Evolutionary conservation across 2,329 filamentous ascomycete species (phyloP).

Genomic region (Capronia coronata): DNA sequence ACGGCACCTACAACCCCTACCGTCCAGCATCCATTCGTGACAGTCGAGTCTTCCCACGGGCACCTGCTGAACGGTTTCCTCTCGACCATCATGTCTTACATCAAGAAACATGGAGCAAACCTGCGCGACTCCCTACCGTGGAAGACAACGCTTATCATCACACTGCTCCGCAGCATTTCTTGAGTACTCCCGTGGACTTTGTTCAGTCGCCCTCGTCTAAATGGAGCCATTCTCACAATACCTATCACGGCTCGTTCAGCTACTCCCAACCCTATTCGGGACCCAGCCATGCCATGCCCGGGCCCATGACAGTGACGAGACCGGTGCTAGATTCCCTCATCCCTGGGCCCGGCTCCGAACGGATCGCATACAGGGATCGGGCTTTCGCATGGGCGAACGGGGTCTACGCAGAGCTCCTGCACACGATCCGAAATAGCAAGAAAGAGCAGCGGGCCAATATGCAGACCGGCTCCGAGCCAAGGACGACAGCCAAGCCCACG

Average conservation of each 20-base stretch:
- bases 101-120: conserved; percentile 7
- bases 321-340: conserved; percentile 13
- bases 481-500: conserved; percentile 44
- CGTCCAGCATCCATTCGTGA: conserved; percentile 53
- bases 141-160: conserved; percentile 9
- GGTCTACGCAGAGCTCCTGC: conserved; percentile 64
- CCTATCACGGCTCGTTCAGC: conserved; percentile 5
- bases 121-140: conserved; percentile 4
- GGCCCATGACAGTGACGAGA: conserved; percentile 6
- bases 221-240: conserved; percentile 12
- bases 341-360: conserved; percentile 22
- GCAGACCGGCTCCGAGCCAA: conserved; percentile 39
- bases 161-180: conserved; percentile 3
- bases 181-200: conserved; percentile 6
- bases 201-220: conserved; percentile 13
- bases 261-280: conserved; percentile 12
- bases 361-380: conserved; percentile 56
- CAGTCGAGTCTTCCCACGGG: conserved; percentile 38
- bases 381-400: conserved; percentile 63
- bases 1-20: conserved; percentile 57
- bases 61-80: conserved; percentile 20
- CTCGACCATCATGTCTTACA: conserved; percentile 20
- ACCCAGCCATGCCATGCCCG: conserved; percentile 7
- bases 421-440: conserved; percentile 48
- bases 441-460: conserved; percentile 38